Base-by-base conservation (phyloP, 1,284 basidiomycete species). In the Fomes fomentarius region DNA sequence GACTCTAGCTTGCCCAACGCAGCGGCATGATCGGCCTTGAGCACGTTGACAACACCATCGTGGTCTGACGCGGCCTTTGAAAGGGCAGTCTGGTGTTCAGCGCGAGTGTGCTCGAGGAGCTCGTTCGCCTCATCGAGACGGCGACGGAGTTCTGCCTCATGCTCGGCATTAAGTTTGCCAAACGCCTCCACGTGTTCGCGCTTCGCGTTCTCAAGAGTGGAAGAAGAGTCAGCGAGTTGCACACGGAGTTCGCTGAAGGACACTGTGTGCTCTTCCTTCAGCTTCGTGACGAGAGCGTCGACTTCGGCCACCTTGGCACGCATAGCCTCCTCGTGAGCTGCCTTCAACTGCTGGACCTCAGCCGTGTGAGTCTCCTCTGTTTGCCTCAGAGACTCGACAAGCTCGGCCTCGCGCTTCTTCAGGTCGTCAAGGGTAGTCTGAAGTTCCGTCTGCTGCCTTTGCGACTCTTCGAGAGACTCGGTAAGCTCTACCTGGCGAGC, bases 1-100 rank as follows among this genome's bases (percentile, higher is more conserved):
- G 68, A 58, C 66, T 91, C 86, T 5, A 87, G 88, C 43, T 77
- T 79, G 55, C 83, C 81, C 6, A 89, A 75, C 24, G 75, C 72
- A 11, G 77, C 71, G 6, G 81, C 76, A 17, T 80, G 69, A 49
- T 81, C 76, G 17, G 84, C 82, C 44, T 88, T 85, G 68, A 82
- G 84, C 66, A 77, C 76, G 65, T 83, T 84, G 56, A 87, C 65
- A 1, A 69, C 64, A 35, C 79, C 78, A 15, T 78, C 74, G 63
- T 91, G 85, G 47, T 85, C 85, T 2, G 76, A 72, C 14, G 70
- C 66, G 15, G 79, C 62, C 66, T 80, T 81, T 24, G 71, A 66
- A n/a, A 87, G 43, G 11, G 73, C 60, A 38, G 74, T 74, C 45
- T 78, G 78, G 61, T 90, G 85, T 52, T 83, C 80, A 47, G 79